Conservation (phyloP, 805 yeast species). For the Hanseniaspora jakobsenii region DNA sequence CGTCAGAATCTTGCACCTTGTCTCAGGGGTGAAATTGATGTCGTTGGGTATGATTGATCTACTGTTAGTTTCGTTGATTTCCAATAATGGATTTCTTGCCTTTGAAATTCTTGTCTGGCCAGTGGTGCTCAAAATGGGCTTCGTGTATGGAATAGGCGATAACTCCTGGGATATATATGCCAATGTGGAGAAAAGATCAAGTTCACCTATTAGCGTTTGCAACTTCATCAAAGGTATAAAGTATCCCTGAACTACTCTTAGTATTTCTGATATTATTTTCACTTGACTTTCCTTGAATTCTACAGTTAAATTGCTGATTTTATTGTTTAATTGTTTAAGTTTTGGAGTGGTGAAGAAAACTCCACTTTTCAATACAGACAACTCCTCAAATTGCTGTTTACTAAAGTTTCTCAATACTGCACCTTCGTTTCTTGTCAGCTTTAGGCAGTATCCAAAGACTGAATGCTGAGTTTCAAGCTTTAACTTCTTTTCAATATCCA, state of each 20-base stretch:
- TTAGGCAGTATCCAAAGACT: conserved; percentile 86
- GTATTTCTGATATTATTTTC: conserved; percentile 69
- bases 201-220: conserved; percentile 49
- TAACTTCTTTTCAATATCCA: conserved; percentile 78
- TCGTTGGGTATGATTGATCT: conserved; percentile 79
- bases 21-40: conserved; percentile 39
- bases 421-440: conserved; percentile 85
- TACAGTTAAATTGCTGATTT: conserved; percentile 45
- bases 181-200: conserved; percentile 77
- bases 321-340: conserved; percentile 47
- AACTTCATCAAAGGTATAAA: conserved; percentile 63
- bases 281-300: conserved; percentile 68
- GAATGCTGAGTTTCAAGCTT: conserved; percentile 72
- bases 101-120: conserved; percentile 39
- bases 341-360: conserved; percentile 72
- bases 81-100: conserved; percentile 90
- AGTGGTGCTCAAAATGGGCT: conserved; percentile 52
- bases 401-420: conserved; percentile 52
- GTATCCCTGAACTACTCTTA: conserved; percentile 69
- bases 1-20: conserved; percentile 61
- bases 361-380: conserved; percentile 91
- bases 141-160: conserved; percentile 71
- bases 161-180: conserved; percentile 63
- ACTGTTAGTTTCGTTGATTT: conserved; percentile 70
- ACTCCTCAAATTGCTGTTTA: conserved; percentile 47